Evolutionary conservation across 192 early-diverging fungal species (phyloP).

Genomic region (Helicostylum pulchrum): DNA sequence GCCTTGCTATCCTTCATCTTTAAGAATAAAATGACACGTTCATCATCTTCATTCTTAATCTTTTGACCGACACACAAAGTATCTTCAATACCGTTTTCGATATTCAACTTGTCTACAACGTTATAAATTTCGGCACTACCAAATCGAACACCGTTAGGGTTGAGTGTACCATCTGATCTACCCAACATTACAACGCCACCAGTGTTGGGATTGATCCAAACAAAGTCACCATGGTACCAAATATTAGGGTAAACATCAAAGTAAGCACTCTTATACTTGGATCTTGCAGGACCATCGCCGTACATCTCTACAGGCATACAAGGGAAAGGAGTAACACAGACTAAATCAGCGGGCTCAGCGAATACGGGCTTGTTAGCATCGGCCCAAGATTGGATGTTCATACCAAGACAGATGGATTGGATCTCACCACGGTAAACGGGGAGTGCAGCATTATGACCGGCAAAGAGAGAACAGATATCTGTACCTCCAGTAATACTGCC

Average conservation of each 20-base stretch:
- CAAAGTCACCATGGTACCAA: conserved; percentile 98
- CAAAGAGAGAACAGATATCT: conserved; percentile 95
- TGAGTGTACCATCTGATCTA: conserved; percentile 87
- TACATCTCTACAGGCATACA: conserved; percentile 97
- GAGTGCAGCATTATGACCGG: conserved; percentile 82
- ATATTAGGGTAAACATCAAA: conserved; percentile 80
- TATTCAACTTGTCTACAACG: conserved; percentile 71
- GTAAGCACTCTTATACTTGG: conserved; percentile 85
- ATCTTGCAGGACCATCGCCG: conserved; percentile 64
- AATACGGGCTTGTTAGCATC: conserved; percentile 59
- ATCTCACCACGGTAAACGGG: conserved; percentile 95
- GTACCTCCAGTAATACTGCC: conserved; percentile 97
- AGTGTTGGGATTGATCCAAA: conserved; percentile 77
- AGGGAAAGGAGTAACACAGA: conserved; percentile 92
- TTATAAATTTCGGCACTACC: conserved; percentile 95
- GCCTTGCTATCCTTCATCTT: conserved; percentile 67
- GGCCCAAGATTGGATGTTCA: conserved; percentile 92
- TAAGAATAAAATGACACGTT: conserved; percentile 89
- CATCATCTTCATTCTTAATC: conserved; percentile 67
- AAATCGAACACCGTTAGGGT: conserved; percentile 91
- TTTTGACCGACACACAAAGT: conserved; percentile 90
- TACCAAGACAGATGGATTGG: conserved; percentile 87
- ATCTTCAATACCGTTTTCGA: conserved; percentile 67
- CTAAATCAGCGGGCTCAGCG: conserved; percentile 82
- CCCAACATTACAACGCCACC: conserved; percentile 96